These are phyloP conservation scores for Phytophthora crassamura DNA, from an alignment of 352 stramenopile species.

Conservation along the genomic window DNA sequence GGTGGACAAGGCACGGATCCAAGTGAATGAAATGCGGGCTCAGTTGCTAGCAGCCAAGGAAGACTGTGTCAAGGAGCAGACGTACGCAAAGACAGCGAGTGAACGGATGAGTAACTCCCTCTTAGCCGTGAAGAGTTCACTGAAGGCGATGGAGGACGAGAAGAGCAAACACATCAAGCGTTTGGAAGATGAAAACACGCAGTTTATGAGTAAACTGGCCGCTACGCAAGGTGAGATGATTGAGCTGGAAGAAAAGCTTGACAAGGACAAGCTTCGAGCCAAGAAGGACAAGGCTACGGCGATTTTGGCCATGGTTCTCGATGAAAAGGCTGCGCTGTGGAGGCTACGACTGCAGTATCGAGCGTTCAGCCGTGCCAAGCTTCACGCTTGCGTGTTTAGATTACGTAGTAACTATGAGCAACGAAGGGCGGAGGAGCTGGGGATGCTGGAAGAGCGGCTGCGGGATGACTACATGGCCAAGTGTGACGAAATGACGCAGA, in stretches of 20 bases:
- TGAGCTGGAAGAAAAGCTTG: slow-evolving; percentile 58
- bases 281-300: slow-evolving; percentile 42
- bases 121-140: slow-evolving; percentile 57
- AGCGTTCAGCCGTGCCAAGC: slow-evolving; percentile 31
- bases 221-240: slow-evolving; percentile 63
- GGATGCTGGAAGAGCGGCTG: slow-evolving; percentile 51
- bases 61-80: slow-evolving; percentile 63
- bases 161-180: slow-evolving; percentile 60
- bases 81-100: slow-evolving; percentile 53
- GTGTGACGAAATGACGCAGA: slow-evolving; percentile 66
- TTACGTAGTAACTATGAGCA: slow-evolving; percentile 12
- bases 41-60: slow-evolving; percentile 56
- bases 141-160: slow-evolving; percentile 71
- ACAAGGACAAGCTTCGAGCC: slow-evolving; percentile 31
- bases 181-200: slow-evolving; percentile 53
- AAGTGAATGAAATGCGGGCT: slow-evolving; percentile 51
- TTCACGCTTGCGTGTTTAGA: slow-evolving; percentile 3
- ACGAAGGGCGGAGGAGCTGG: slow-evolving; percentile 31
- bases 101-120: slow-evolving; percentile 71
- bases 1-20: slow-evolving; percentile 59
- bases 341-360: slow-evolving; percentile 27
- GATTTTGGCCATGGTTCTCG: slow-evolving; percentile 34
- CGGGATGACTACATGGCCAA: slow-evolving; percentile 58
- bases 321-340: slow-evolving; percentile 21
- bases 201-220: slow-evolving; percentile 65